Percentiles rank a stretch among this genome's conserved stretches.
phyloP scores from a whole-genome alignment of 352 stramenopile genomes.

The Pythium brachiatum region DNA sequence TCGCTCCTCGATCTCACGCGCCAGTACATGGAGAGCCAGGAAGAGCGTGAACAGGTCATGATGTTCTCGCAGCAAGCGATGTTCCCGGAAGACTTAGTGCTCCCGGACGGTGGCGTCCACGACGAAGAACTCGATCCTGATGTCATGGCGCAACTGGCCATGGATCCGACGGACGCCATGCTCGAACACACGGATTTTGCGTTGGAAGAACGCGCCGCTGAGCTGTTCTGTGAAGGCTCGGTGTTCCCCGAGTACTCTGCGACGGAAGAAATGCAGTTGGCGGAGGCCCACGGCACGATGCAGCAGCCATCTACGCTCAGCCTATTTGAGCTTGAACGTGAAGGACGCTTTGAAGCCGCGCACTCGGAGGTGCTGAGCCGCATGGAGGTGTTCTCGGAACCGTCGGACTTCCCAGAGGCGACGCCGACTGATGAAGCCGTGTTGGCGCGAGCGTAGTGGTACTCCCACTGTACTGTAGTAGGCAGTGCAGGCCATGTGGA shows the following conservation, averaged over 20 bases:
- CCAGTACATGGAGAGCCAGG: constrained; percentile 30
- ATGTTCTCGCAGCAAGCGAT: constrained; percentile 32
- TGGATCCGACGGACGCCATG: constrained; percentile 17
- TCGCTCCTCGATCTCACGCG: constrained; percentile 35
- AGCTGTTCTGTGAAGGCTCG: constrained; percentile 60
- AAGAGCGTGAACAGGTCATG: background rate
- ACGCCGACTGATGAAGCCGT: constrained; percentile 52
- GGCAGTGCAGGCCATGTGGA: background rate
- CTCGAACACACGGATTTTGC: constrained; percentile 26
- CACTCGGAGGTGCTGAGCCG: constrained; percentile 39
- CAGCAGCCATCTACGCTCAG: background rate
- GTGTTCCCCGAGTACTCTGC: constrained; percentile 63
- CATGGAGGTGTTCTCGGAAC: constrained; percentile 53
- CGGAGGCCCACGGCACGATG: constrained; percentile 30
- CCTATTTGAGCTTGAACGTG: constrained; percentile 15
- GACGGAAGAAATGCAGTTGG: constrained; percentile 50
- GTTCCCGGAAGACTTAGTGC: constrained; percentile 35
- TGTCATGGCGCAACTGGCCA: constrained; percentile 9
- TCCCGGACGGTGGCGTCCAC: constrained; percentile 28
- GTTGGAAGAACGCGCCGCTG: constrained; percentile 48
- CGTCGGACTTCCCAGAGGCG: constrained; percentile 65
- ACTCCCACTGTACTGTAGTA: background rate
- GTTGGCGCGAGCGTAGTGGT: constrained; percentile 25
- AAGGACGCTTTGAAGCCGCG: constrained; percentile 26
- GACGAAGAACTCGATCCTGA: constrained; percentile 30